Evolutionary conservation across 2,329 filamentous ascomycete genomes (phyloP), one percentile per base, ranked within the genome.

Genomic region (Allantophomopsis lycopodina): DNA sequence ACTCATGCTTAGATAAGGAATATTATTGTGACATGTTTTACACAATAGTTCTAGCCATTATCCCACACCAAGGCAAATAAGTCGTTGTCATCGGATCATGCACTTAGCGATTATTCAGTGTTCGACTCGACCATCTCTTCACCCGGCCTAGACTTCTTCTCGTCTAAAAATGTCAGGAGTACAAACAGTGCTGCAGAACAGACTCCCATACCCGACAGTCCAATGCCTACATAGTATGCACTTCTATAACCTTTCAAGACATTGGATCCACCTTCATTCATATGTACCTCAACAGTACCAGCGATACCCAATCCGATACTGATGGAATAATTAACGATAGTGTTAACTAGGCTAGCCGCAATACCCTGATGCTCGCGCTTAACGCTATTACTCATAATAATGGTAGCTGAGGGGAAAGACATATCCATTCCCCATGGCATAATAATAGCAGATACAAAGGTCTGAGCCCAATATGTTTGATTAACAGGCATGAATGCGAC

Each of bases 401-500:
- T 66, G 38, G 71, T 68, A 0, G 66, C 65, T 0, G 65, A 65
- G 0, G 66, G 63, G 40, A 65, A 71, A 2, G 65, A 72, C 65
- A 80, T 79, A 51, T 83, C 76, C 1, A 67, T 66, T 31, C 64
- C 67, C 50, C 62, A 53, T 2, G 61, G 58, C 55, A 72, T 73
- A 35, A 82, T 49, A 3, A 80, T 17, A 4, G 73, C 60, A 3
- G 64, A 64, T 8, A 77, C 63, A 49, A 83, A 83, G 0, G 68
- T 63, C 44, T 79, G 70, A 14, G 61, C 62, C 79, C 79, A 83
- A 56, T 82, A 83, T 0, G 59, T 66, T 28, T 53, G 50, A 3
- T 41, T 15, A 3, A 50, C 39, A 2, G 51, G 51, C 7, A 36
- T 36, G 0, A 48, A 50, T 7, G 47, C 47, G 3, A 51, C 36